phyloP scores from a whole-genome alignment of 2,329 filamentous ascomycete genomes.

The Sclerotinia trifoliorum region DNA sequence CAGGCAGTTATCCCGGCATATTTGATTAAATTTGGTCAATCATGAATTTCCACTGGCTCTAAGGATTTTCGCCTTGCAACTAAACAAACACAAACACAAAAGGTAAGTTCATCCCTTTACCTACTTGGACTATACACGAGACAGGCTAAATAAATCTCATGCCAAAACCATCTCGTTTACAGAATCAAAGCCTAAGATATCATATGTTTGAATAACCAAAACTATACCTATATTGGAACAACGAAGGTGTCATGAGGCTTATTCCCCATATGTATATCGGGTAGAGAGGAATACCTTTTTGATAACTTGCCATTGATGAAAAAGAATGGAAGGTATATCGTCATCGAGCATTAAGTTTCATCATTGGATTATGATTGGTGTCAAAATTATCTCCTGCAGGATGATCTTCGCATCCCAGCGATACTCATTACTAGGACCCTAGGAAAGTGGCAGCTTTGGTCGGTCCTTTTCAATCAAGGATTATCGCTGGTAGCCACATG shows the following conservation, averaged over 20 bases:
- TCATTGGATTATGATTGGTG: constrained; percentile 29
- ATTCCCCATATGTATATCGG: too few relatives aligned
- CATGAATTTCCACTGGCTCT: background rate
- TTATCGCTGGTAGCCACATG: constrained; percentile 33
- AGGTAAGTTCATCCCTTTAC: background rate
- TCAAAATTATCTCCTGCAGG: constrained; percentile 26
- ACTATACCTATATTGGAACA: background rate
- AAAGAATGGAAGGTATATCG: constrained; percentile 19
- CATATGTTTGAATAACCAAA: background rate
- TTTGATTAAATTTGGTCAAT: background rate
- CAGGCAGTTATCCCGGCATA: constrained; percentile 15
- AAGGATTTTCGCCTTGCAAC: background rate
- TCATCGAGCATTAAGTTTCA: constrained; percentile 27
- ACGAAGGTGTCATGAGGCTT: background rate
- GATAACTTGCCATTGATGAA: background rate
- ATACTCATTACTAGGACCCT: constrained; percentile 7
- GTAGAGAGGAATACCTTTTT: background rate
- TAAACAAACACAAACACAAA: background rate
- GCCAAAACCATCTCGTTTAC: background rate
- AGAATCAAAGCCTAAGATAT: background rate
- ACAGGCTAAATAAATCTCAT: too few relatives aligned
- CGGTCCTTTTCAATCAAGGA: constrained; percentile 27
- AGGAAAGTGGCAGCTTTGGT: constrained; percentile 19
- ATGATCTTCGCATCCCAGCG: constrained; percentile 25
- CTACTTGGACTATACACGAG: background rate